Evolutionary conservation across 2,329 filamentous ascomycete genomes (phyloP), one percentile per base, ranked within the genome.

Genomic region (Alternaria triticimaculans): DNA sequence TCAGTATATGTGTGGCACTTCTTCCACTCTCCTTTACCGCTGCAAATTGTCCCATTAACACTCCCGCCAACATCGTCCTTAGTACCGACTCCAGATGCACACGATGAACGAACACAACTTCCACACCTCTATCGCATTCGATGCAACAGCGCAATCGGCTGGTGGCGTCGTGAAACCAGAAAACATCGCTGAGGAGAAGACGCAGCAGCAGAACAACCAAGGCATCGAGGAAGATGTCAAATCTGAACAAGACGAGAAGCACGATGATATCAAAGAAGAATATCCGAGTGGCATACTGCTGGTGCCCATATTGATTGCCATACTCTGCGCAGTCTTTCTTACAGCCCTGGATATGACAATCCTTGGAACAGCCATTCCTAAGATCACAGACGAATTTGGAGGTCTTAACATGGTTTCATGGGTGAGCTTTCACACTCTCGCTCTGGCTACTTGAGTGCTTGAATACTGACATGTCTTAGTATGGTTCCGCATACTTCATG

Each of bases 401-500:
- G 62, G 67, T 3, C 55, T 77, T 12, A 56, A 59, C 28, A 65
- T 18, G 62, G 74, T 60, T 41, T 76, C 45, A 54, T 77, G 72
- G 75, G 48, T 51, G 12, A 51, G 48, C 30, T 21, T 33, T 51
- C 14, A 51, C 4, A 15, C 26, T 21, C 26, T 15, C 12, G 6
- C 15, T 9, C 7, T 21, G 20, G n/a, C 8, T 20, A 18, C 18
- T 11, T 12, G 18, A 15, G 30, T 33, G 14, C 6, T 33, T 33
- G 5, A n/a, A 21, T 23, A 18, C 18, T 51, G 1, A 51, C 49
- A 21, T 14, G 15, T 21, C 18, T 30, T 11, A 51, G 49, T 76
- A 76, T 54, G 73, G 67, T 23, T 60, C 61, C 0, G 72, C 82
- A 2, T 85, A 82, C 67, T 80, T 84, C 68, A 72, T 86, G 57